phyloP scores from a whole-genome alignment of 148 eudicot genomes.

The Diospyros kaki region DNA sequence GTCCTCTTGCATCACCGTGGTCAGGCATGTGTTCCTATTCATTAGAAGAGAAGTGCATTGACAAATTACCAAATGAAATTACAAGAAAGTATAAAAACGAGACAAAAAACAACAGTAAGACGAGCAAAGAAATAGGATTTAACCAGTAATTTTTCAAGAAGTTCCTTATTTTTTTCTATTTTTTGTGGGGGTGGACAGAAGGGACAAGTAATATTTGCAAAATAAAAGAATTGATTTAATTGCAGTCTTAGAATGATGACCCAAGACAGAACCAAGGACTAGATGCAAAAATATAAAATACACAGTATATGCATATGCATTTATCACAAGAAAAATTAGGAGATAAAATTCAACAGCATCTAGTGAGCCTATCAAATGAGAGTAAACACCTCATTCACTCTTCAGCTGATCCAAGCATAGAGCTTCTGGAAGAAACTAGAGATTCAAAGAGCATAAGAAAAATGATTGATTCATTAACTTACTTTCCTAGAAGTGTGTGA shows the following conservation, averaged over 20 bases:
- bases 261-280: neutral
- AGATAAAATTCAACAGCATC: no score
- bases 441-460: neutral
- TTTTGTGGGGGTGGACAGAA: neutral
- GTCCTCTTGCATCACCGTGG: constrained; percentile 47
- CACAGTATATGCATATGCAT: no score
- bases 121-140: neutral
- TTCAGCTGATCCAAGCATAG: no score
- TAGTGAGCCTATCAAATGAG: neutral
- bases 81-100: neutral
- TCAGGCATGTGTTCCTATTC: constrained; percentile 67
- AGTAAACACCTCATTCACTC: neutral
- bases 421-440: no score
- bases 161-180: neutral
- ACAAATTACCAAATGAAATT: neutral
- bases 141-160: no score
- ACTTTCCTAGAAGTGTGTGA: constrained; percentile 71
- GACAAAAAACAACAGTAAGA: neutral
- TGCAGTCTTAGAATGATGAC: neutral
- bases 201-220: neutral
- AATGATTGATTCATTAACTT: constrained; percentile 24
- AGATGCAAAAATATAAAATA: neutral
- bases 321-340: neutral
- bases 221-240: neutral
- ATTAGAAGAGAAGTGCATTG: neutral